phyloP scores from a whole-genome alignment of 2,329 filamentous ascomycete species.

The Fusarium oxysporum region DNA sequence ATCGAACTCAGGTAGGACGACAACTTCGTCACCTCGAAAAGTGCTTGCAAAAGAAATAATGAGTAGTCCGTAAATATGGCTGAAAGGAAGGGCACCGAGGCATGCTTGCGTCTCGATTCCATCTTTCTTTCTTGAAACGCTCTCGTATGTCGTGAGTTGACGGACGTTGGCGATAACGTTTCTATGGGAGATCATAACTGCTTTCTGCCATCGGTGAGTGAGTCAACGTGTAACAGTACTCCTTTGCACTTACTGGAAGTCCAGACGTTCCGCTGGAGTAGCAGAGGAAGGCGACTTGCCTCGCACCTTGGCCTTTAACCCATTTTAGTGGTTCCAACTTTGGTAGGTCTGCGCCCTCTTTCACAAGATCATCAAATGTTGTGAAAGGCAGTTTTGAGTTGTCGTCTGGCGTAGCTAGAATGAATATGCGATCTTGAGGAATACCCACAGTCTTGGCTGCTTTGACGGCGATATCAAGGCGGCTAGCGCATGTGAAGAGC shows the following conservation, averaged over 20 bases:
- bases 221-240: too few species aligned
- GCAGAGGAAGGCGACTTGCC: not conserved
- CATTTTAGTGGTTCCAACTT: not conserved
- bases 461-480: not conserved
- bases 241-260: not conserved
- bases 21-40: not conserved
- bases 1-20: fast-evolving
- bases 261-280: not conserved
- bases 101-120: not conserved
- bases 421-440: not conserved
- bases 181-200: not conserved
- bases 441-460: not conserved
- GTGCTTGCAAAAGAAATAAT: not conserved
- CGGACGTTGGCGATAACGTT: not conserved
- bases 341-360: fast-evolving
- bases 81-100: not conserved
- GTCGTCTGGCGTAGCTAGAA: not conserved
- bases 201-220: not conserved
- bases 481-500: not conserved
- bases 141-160: not conserved
- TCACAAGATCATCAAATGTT: not conserved
- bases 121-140: fast-evolving
- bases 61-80: not conserved
- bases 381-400: not conserved
- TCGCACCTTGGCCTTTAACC: not conserved